These are phyloP conservation scores for Nigrograna mackinnonii DNA, from an alignment of 2,329 filamentous ascomycete species.

Conservation along the genomic window DNA sequence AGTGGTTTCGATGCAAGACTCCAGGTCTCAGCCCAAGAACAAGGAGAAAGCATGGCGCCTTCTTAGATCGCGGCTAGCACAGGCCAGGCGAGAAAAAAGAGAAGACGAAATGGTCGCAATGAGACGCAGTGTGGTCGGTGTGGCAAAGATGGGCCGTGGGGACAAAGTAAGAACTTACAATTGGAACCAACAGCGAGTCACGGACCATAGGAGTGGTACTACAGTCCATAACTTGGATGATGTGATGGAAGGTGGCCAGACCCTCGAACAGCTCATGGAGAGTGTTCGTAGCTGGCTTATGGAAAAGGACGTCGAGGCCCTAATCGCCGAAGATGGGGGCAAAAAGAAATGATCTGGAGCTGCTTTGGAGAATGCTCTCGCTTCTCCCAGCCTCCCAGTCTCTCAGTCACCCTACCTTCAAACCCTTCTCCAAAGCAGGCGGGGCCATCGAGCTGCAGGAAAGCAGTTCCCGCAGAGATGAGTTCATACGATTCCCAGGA, in stretches of 20 bases:
- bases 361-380: no score
- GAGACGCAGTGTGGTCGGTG: conserved; percentile 77
- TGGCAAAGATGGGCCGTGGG: conserved; percentile 79
- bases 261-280: conserved; percentile 74
- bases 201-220: conserved; percentile 81
- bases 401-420: neutral
- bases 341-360: conserved; percentile 19
- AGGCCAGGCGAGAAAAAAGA: conserved; percentile 76
- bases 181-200: conserved; percentile 76
- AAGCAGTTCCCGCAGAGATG: no score
- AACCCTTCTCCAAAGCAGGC: no score
- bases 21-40: conserved; percentile 87
- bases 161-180: conserved; percentile 97
- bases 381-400: no score
- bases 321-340: conserved; percentile 54
- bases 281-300: conserved; percentile 78
- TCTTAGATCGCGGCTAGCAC: conserved; percentile 79
- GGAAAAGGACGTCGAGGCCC: conserved; percentile 71
- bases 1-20: conserved; percentile 90
- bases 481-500: no score
- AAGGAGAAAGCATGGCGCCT: conserved; percentile 85
- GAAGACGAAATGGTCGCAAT: conserved; percentile 79
- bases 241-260: conserved; percentile 76
- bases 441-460: no score
- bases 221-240: conserved; percentile 80